A percentile compares a stretch with the other conserved stretches of the same genome.
Conservation (phyloP, 352 stramenopile species). For the Phytophthora cactorum region DNA sequence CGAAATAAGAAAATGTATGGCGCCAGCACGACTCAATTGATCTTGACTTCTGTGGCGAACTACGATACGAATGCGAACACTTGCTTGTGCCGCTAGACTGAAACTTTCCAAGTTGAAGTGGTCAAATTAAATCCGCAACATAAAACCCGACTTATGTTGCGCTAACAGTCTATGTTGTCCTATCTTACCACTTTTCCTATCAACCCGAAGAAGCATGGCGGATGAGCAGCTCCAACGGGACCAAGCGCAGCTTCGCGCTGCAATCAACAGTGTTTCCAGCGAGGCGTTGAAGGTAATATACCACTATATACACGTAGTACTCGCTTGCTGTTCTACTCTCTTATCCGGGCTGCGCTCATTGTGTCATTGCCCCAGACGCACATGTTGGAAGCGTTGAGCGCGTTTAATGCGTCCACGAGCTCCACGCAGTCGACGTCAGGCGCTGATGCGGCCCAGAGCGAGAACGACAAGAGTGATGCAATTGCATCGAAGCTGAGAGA, state of each 20-base stretch:
- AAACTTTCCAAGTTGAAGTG: no score
- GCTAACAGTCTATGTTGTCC: not conserved
- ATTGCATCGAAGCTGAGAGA: slow-evolving; percentile 48
- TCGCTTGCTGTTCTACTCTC: not conserved
- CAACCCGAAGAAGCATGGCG: slow-evolving; percentile 37
- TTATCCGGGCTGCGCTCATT: slow-evolving; percentile 15
- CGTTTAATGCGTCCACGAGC: slow-evolving; percentile 39
- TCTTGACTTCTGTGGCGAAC: no score
- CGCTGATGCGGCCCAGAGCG: slow-evolving; percentile 2
- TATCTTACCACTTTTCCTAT: slow-evolving; percentile 1
- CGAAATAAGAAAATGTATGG: no score
- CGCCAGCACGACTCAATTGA: no score
- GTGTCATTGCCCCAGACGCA: slow-evolving; percentile 50
- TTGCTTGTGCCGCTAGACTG: no score
- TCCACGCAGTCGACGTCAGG: slow-evolving; percentile 1
- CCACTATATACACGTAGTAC: not conserved
- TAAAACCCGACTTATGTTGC: no score
- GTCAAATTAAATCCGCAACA: no score
- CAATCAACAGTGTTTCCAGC: slow-evolving; percentile 41
- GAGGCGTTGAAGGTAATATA: slow-evolving; percentile 41
- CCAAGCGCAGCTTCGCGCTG: slow-evolving; percentile 40
- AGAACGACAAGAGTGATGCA: slow-evolving; percentile 50
- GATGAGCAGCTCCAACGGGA: slow-evolving; percentile 44
- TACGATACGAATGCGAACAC: no score
- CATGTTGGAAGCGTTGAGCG: slow-evolving; percentile 70